Evolutionary conservation across 164 flowering plant genomes (phyloP), one percentile per base, ranked within the genome.

Genomic region (Tetracentron sinense): DNA sequence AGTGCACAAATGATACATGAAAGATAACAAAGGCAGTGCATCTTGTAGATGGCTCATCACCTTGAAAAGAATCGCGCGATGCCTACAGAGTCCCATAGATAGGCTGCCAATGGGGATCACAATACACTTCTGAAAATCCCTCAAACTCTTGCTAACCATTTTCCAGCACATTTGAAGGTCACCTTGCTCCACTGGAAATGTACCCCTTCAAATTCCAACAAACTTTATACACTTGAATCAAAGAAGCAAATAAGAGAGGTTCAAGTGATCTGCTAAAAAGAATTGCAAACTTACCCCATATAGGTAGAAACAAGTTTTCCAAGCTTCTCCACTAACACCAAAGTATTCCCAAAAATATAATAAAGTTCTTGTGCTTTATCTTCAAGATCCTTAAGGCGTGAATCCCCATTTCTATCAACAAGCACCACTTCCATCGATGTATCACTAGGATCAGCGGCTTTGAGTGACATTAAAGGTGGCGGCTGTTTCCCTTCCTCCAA

Each of bases 51-150:
- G 19, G 35, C 12, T 22, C 26, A 15, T 67, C 54, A 90, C 98
- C 96, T 94, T 94, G 80, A 94, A 94, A 30, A 94, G 84, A 67
- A 94, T 83, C 15, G 96, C 89, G 4, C 98, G 92, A 64, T 94
- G 98, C 76, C 98, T 80, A 66, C 98, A 94, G 42, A 94, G 88
- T 28, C 98, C 98, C 69, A 67, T 72, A 38, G 97, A 81, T 38
- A 94, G 74, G 70, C 82, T 87, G 74, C 97, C 95, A 64, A 94
- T 79, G 7, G 98, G 96, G 22, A 86, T 65, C 33, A 94, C 92
- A 42, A 90, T 81, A 65, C 95, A 82, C 52, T 79, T 80, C 30
- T 73, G 83, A 65, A 69, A 75, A 26, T 87, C 87, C 75, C 68
- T 85, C 72, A 86, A 67, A 68, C 78, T 84, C 61, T 74, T 80